These are phyloP conservation scores for Talaromyces sp. DNA, from an alignment of 2,329 filamentous ascomycete genomes.

Conservation along the genomic window DNA sequence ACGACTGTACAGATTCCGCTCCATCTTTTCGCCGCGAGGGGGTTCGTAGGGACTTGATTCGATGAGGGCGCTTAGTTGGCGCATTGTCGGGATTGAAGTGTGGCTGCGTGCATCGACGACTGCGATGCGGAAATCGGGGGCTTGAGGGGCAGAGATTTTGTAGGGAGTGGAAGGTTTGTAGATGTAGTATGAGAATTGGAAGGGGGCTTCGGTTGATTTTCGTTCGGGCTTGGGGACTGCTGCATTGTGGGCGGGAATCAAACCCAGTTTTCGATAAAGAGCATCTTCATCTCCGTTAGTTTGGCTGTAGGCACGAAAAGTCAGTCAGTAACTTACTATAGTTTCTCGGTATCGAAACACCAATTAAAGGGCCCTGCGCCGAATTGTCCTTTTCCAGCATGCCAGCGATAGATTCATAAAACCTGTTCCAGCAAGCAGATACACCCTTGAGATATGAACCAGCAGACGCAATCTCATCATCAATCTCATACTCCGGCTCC, in stretches of 20 bases:
- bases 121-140: conserved; percentile 79
- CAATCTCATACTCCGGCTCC: conserved; percentile 28
- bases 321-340: conserved; percentile 41
- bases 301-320: neutral
- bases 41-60: conserved; percentile 69
- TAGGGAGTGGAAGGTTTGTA: conserved; percentile 73
- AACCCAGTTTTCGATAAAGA: conserved; percentile 71
- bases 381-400: conserved; percentile 8
- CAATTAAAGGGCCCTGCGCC: conserved; percentile 49
- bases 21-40: conserved; percentile 49
- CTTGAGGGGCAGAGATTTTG: conserved; percentile 72
- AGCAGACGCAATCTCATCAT: conserved; percentile 1
- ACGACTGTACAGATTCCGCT: conserved; percentile 64
- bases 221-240: conserved; percentile 27
- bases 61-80: conserved; percentile 68
- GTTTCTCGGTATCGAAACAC: conserved; percentile 52
- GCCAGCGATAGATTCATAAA: conserved; percentile 12
- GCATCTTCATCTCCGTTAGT: conserved; percentile 48
- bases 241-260: conserved; percentile 70
- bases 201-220: conserved; percentile 50
- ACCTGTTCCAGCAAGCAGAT: conserved; percentile 26
- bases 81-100: conserved; percentile 67
- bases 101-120: conserved; percentile 70
- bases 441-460: conserved; percentile 18
- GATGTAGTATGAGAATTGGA: conserved; percentile 72